Evolutionary conservation across 2,329 filamentous ascomycete species (phyloP).

Genomic region (Fusarium camptoceras): DNA sequence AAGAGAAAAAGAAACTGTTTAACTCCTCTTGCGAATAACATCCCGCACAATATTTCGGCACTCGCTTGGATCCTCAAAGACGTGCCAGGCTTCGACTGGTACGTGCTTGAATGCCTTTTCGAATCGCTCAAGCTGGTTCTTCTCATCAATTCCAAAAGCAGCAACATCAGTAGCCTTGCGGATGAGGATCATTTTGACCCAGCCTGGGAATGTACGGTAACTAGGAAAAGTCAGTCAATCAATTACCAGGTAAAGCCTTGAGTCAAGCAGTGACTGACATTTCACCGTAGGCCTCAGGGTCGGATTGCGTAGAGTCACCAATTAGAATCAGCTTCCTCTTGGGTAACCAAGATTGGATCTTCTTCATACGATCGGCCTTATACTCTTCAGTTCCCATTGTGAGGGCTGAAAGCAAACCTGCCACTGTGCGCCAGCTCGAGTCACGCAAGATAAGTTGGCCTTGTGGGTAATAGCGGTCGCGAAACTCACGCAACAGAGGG

Average conservation of each 20-base stretch:
- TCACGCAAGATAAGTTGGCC: slow-evolving; percentile 89
- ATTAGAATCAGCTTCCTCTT: slow-evolving; percentile 83
- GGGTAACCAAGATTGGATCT: slow-evolving; percentile 83
- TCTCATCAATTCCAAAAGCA: slow-evolving; percentile 74
- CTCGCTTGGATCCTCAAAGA: slow-evolving; percentile 83
- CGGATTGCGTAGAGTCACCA: slow-evolving; percentile 90
- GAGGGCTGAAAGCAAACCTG: slow-evolving; percentile 81
- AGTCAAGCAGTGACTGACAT: slow-evolving; percentile 63
- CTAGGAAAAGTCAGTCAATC: slow-evolving; percentile 49
- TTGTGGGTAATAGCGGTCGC: slow-evolving; percentile 75
- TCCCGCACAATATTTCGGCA: slow-evolving; percentile 55
- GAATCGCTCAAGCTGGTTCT: slow-evolving; percentile 81
- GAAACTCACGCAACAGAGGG: slow-evolving; percentile 82
- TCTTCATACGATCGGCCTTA: slow-evolving; percentile 83
- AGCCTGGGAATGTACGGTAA: slow-evolving; percentile 74
- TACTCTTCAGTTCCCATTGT: slow-evolving; percentile 86
- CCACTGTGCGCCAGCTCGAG: slow-evolving; percentile 85
- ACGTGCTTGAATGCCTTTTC: slow-evolving; percentile 84
- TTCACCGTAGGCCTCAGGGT: slow-evolving; percentile 90
- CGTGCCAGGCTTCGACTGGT: slow-evolving; percentile 77
- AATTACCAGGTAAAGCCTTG: not conserved
- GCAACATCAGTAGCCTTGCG: slow-evolving; percentile 83
- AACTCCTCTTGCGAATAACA: slow-evolving; percentile 33
- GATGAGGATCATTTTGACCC: slow-evolving; percentile 87
- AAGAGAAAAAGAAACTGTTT: not conserved